These are phyloP conservation scores for Stachybotrys chartarum DNA, from an alignment of 2,329 filamentous ascomycete species.

Conservation along the genomic window DNA sequence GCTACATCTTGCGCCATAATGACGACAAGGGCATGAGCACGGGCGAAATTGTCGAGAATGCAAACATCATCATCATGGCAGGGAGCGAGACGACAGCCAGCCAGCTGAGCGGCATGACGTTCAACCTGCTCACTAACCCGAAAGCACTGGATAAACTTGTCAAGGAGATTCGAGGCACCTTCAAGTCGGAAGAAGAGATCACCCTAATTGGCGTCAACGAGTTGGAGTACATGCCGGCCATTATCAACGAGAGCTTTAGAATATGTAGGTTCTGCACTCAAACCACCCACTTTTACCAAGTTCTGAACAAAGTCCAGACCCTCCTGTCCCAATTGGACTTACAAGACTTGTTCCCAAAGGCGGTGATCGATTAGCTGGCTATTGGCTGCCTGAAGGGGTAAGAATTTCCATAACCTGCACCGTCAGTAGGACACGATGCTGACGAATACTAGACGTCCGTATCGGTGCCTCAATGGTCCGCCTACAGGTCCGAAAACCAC, in stretches of 20 bases:
- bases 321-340: conserved; percentile 12
- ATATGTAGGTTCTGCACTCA: neutral
- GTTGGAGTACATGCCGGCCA: conserved; percentile 22
- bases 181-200: conserved; percentile 4
- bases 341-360: conserved; percentile 19
- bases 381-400: neutral
- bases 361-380: conserved; percentile 20
- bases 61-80: conserved; percentile 12
- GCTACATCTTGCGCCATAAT: conserved; percentile 9
- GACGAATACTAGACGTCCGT: conserved; percentile 25
- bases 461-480: conserved; percentile 31
- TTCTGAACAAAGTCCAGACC: conserved; percentile 17
- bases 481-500: conserved; percentile 30
- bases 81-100: conserved; percentile 22
- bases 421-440: neutral
- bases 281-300: neutral
- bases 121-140: conserved; percentile 20
- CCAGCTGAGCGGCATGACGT: conserved; percentile 13
- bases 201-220: conserved; percentile 4
- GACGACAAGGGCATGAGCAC: conserved; percentile 7
- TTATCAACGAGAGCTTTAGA: conserved; percentile 32
- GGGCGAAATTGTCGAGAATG: conserved; percentile 6
- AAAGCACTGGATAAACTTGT: conserved; percentile 18
- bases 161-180: conserved; percentile 17
- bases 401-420: neutral